Conservation (phyloP, 768 basidiomycete species). For the Infundibulicybe gibba region DNA sequence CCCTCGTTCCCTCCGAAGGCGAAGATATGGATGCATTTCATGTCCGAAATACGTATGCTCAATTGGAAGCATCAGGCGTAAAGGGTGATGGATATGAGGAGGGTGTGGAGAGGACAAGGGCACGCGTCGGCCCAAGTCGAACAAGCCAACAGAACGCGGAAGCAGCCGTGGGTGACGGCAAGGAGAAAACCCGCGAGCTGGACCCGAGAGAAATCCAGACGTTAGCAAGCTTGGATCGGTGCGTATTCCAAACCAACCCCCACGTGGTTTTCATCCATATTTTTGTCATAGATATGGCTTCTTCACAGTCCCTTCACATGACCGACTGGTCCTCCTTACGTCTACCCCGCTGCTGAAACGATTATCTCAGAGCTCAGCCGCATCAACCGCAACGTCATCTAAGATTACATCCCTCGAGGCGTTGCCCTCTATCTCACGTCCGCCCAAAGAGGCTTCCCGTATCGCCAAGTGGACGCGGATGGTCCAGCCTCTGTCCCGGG, state of each 20-base stretch:
- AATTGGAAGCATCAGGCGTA: conserved; percentile 87
- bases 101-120: conserved; percentile 90
- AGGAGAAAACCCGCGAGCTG: conserved; percentile 64
- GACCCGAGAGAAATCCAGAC: conserved; percentile 70
- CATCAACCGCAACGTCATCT: conserved; percentile 41
- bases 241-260: conserved; percentile 22
- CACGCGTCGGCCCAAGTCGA: conserved; percentile 52
- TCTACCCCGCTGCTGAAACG: conserved; percentile 60
- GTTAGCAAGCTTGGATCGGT: conserved; percentile 85
- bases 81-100: conserved; percentile 94
- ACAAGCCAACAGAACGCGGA: conserved; percentile 58
- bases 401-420: conserved; percentile 41
- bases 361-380: conserved; percentile 40
- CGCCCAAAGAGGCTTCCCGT: conserved; percentile 67
- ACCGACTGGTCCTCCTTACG: conserved; percentile 75
- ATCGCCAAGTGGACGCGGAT: conserved; percentile 94
- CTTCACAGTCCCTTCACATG: conserved; percentile 75
- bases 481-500: conserved; percentile 66
- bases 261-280: conserved; percentile 10
- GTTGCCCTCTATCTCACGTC: conserved; percentile 44
- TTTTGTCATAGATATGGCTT: conserved; percentile 78
- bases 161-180: conserved; percentile 49
- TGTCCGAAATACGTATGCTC: conserved; percentile 84
- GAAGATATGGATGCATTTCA: conserved; percentile 83
- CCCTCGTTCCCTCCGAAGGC: conserved; percentile 68